Base-by-base conservation (phyloP, 176 grass and related monocot species). In the Echinochloa phyllopogon region DNA sequence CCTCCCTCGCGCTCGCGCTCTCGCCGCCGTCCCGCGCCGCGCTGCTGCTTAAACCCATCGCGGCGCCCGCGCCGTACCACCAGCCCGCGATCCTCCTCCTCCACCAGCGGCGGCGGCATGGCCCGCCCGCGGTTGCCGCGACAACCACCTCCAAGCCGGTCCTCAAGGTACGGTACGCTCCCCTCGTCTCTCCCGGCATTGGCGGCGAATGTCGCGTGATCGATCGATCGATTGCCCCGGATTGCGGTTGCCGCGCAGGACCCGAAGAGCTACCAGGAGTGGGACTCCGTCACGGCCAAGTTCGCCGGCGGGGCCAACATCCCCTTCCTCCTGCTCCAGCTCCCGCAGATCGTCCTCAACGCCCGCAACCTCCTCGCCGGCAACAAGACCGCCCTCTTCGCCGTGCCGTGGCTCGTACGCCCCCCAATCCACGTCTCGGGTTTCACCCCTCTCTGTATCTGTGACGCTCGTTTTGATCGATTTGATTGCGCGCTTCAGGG, bases 261-360 rank as follows among this genome's bases (percentile, higher is more conserved):
- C 86, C 83, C 55, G 3, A 79, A 74, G 48, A 79, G 92, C 75
- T 98, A 81, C 58, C 82, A 82, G 73, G 85, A 94, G 85, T 98
- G 96, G 96, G 96, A 98, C 66, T 92, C 91, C 76, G n/a, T 89
- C 56, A 98, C 91, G 39, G 91, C 85, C 60, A 98, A 87, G 80
- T 84, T 95, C 63, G 91, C 96, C 27, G 96, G 83, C 29, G 80
- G 74, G 37, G 96, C 96, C 75, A 98, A 98, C 82, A 39, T 90
- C 6, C 96, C 96, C 15, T 98, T 98, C 90, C 96, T 98, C 71
- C 96, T 98, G 56, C 96, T 98, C 18, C 96, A 98, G 89, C 87
- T 98, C 17, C 96, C 96, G 36, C 96, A 98, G 87, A 98, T 98
- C 76, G 62, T 98, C 59, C 96, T 98, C 83, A 98, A 98, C 81